Evolutionary conservation across 768 basidiomycete species (phyloP), one percentile per base, ranked within the genome.

Genomic region (Suillus bovinus): DNA sequence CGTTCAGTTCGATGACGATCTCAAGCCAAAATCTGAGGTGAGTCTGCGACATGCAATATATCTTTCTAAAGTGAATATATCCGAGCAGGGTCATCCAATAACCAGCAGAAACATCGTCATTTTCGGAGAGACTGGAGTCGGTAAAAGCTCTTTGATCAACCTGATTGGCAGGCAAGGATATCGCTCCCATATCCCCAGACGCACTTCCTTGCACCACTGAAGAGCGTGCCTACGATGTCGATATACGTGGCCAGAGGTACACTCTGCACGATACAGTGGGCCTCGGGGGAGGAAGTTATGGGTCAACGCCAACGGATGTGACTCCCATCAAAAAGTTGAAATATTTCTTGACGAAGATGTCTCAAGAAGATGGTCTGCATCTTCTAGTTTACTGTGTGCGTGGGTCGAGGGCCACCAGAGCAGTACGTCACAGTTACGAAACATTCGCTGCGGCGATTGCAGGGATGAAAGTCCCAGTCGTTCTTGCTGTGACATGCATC

Each of bases 101-200:
- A 33, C 50, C 13, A 20, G 50, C 31, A 52, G 31, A 13, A 81
- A 81, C 62, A 68, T 80, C 56, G 60, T 82, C 52, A 41, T 81
- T 27, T 82, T 82, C 62, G 81, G 81, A n/a, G 79, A 81, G 65
- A 70, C 72, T 10, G 81, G 80, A 42, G 63, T 72, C 39, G 76
- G 76, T 41, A 82, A 82, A 60, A 82, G 81, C 63, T 80, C 78
- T 2, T 64, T 81, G 34, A 61, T 82, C 61, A 82, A 82, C 63
- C 73, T 82, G 67, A 49, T 81, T 49, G n/a, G 63, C 64, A 24
- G 74, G 73, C 44, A 60, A 65, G 9, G 61, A 72, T 10, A 61
- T 63, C 13, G 80, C 80, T 17, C 57, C 55, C 20, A 72, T 71
- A 17, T 79, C 78, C 14, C 66, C 71, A 13, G 67, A 72, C 17